Evolutionary conservation across 1,139 yeast genomes (phyloP).

Genomic region (Blastobotrys elegans): DNA sequence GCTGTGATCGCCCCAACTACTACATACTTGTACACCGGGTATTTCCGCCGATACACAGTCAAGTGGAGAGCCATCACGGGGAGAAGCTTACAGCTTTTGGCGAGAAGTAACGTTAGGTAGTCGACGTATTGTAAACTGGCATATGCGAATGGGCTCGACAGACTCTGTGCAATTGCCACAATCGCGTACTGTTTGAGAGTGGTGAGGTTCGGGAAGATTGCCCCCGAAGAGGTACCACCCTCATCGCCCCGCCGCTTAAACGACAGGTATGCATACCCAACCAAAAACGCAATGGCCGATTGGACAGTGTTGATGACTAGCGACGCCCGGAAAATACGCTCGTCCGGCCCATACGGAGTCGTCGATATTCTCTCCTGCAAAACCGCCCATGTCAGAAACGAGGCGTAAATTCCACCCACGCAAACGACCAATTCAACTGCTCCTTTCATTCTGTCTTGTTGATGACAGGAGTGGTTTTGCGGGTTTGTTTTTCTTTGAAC

Average conservation of each 20-base stretch:
- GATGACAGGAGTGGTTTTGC: background rate
- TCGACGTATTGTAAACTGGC: constrained; percentile 77
- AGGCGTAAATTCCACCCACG: constrained; percentile 70
- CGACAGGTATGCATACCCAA: constrained; percentile 58
- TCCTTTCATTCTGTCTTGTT: background rate
- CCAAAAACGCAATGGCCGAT: constrained; percentile 61
- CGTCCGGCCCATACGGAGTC: constrained; percentile 62
- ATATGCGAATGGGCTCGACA: constrained; percentile 78
- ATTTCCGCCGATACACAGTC: constrained; percentile 62
- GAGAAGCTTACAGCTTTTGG: constrained; percentile 87
- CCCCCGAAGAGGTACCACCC: constrained; percentile 22
- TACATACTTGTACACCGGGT: constrained; percentile 68
- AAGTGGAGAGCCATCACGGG: constrained; percentile 88
- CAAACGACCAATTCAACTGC: constrained; percentile 42
- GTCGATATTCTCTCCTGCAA: constrained; percentile 85
- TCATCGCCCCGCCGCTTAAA: constrained; percentile 34
- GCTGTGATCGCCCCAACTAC: constrained; percentile 72
- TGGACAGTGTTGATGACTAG: constrained; percentile 70
- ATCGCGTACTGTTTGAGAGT: constrained; percentile 45
- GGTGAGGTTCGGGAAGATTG: constrained; percentile 30
- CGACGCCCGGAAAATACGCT: constrained; percentile 64
- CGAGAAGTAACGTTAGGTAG: constrained; percentile 75
- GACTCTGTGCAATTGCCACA: constrained; percentile 72
- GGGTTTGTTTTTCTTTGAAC: background rate
- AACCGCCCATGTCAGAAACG: constrained; percentile 87